Conservation (phyloP, 2,329 filamentous ascomycete species). For the Colletotrichum trifolii region DNA sequence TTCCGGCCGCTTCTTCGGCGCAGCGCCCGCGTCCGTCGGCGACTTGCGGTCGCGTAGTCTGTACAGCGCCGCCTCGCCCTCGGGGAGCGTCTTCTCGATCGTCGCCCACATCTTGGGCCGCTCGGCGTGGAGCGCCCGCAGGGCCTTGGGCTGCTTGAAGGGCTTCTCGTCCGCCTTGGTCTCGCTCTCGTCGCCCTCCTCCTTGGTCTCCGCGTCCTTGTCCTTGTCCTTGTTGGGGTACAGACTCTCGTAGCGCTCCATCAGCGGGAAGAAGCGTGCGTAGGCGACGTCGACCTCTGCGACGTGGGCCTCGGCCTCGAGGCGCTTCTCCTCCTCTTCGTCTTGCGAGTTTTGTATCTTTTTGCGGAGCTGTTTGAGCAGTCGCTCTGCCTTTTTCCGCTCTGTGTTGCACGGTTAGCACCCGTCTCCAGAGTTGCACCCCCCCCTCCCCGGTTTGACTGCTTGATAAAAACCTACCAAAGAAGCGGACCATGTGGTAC, state of each 20-base stretch:
- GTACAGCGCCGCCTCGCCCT: conserved; percentile 64
- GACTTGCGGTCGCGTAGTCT: conserved; percentile 64
- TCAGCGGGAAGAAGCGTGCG: conserved; percentile 76
- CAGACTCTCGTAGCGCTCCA: conserved; percentile 76
- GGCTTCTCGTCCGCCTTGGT: conserved; percentile 51
- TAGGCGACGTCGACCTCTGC: conserved; percentile 82
- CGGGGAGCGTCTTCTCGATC: conserved; percentile 72
- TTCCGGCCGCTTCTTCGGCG: conserved; percentile 30
- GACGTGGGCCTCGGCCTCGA: conserved; percentile 71
- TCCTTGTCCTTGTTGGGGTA: conserved; percentile 55
- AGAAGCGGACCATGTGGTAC: conserved; percentile 88
- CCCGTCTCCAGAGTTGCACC: too few relatives aligned
- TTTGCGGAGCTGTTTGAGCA: conserved; percentile 72
- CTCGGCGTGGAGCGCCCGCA: conserved; percentile 53
- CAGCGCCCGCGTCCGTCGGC: conserved; percentile 39
- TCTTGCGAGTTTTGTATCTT: conserved; percentile 64
- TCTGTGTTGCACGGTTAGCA: conserved; percentile 55
- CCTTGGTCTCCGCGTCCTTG: conserved; percentile 52
- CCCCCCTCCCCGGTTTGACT: too few relatives aligned
- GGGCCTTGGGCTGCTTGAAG: conserved; percentile 52
- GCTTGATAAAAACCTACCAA: conserved; percentile 64
- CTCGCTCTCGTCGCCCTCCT: conserved; percentile 52
- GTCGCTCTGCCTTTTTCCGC: conserved; percentile 76
- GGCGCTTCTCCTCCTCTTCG: conserved; percentile 59
- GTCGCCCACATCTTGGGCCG: conserved; percentile 73